A percentile compares a stretch with the other conserved stretches of the same genome.
Conservation (phyloP, 805 yeast genomes). For the Ogataea salicorniae region DNA sequence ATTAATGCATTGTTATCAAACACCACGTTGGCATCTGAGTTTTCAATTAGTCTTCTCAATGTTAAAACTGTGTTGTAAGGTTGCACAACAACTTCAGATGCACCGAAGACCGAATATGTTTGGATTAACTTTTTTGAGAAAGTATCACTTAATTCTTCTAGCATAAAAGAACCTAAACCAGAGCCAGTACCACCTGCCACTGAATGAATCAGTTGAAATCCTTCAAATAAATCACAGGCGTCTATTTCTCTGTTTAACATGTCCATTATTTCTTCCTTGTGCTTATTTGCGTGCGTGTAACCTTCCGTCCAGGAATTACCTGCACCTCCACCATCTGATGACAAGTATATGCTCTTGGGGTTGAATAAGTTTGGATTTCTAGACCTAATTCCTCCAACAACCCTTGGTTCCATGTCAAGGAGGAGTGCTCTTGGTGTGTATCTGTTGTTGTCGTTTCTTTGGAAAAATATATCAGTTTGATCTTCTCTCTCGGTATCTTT, state of each 20-base stretch:
- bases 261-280: conserved; percentile 70
- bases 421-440: conserved; percentile 86
- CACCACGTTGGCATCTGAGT: conserved; percentile 82
- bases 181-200: conserved; percentile 99
- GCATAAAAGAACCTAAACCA: conserved; percentile 80
- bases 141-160: conserved; percentile 76
- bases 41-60: conserved; percentile 72
- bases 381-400: conserved; percentile 53
- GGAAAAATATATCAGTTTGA: conserved; percentile 79
- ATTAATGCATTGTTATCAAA: conserved; percentile 85
- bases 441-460: conserved; percentile 58
- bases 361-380: conserved; percentile 62
- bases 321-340: conserved; percentile 86
- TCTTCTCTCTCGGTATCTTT: conserved; percentile 46
- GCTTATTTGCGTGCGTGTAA: conserved; percentile 62
- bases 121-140: conserved; percentile 78
- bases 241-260: conserved; percentile 88
- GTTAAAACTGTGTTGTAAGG: conserved; percentile 90
- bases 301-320: conserved; percentile 97
- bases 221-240: conserved; percentile 81
- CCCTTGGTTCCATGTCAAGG: conserved; percentile 88
- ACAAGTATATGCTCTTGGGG: conserved; percentile 73
- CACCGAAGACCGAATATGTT: conserved; percentile 82
- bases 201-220: conserved; percentile 86
- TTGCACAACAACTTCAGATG: conserved; percentile 96